Percentiles rank a stretch among this genome's conserved stretches.
These are phyloP conservation scores for Calonectria crousiana DNA, from an alignment of 2,329 filamentous ascomycete species.

Conservation along the genomic window DNA sequence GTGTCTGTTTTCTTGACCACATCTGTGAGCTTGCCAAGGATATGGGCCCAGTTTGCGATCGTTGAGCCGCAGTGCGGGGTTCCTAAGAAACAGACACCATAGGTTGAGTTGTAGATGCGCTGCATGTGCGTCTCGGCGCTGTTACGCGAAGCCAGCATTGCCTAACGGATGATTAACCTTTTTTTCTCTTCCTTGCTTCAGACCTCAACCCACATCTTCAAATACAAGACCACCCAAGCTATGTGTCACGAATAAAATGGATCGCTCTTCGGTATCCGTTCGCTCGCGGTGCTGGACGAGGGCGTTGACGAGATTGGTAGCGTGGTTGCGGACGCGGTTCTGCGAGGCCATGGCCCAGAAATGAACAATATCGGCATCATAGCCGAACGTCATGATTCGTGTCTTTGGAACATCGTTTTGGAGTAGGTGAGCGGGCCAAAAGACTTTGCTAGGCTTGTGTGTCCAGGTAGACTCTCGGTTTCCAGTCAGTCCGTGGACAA, in stretches of 20 bases:
- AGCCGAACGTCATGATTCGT: not conserved
- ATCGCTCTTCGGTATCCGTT: not conserved
- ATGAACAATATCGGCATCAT: not conserved
- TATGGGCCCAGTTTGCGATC: not conserved
- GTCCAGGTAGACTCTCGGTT: constrained; percentile 2
- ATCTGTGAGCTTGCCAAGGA: not conserved
- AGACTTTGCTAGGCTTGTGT: not conserved
- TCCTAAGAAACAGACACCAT: not conserved
- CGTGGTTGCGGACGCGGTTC: not conserved
- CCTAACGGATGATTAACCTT: not conserved
- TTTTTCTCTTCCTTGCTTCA: not conserved
- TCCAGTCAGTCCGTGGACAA: not conserved
- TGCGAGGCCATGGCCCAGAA: not conserved
- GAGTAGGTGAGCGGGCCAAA: not conserved
- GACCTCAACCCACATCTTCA: not conserved
- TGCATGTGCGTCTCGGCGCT: not conserved
- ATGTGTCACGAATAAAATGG: not conserved
- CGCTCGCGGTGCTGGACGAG: not conserved
- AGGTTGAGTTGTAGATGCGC: not conserved
- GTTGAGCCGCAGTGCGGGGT: not conserved
- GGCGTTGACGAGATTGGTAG: not conserved
- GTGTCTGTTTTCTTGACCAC: not conserved
- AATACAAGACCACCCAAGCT: not conserved
- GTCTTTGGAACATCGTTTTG: not conserved
- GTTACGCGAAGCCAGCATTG: not conserved